A percentile compares a stretch with the other conserved stretches of the same genome.
phyloP scores from a whole-genome alignment of 208 protist species.

The Lotmaria passim region DNA sequence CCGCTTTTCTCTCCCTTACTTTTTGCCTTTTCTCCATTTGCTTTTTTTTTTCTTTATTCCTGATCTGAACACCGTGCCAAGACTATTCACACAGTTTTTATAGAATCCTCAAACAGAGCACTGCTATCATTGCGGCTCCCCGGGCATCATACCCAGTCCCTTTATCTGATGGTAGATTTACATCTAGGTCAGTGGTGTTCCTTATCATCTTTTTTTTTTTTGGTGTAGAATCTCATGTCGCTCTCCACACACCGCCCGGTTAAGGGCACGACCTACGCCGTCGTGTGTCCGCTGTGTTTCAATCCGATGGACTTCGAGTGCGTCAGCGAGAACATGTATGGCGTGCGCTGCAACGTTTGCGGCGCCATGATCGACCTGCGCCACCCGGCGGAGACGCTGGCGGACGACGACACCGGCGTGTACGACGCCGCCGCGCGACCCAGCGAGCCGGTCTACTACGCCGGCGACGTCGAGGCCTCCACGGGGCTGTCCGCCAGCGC shows the following conservation, averaged over 20 bases:
- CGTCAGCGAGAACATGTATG: conserved; percentile 46
- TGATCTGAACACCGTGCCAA: too few species aligned
- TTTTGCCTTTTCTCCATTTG: not conserved
- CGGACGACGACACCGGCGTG: conserved; percentile 42
- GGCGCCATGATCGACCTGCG: conserved; percentile 72
- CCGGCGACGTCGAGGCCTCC: conserved; percentile 65
- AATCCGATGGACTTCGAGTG: conserved; percentile 70
- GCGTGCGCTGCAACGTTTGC: conserved; percentile 69
- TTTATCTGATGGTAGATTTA: too few species aligned
- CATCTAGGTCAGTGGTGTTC: too few species aligned
- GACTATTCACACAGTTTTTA: too few species aligned
- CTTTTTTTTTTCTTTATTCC: conserved; percentile 7
- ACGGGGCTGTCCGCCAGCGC: conserved; percentile 51
- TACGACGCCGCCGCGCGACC: conserved; percentile 12
- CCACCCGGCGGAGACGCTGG: conserved; percentile 52
- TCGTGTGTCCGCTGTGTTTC: conserved; percentile 75
- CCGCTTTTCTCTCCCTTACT: not conserved
- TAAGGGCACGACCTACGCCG: conserved; percentile 63
- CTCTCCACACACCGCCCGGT: conserved; percentile 50
- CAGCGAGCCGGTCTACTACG: conserved; percentile 38
- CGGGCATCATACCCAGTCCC: too few species aligned
- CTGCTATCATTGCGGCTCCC: not conserved
- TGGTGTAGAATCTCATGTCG: conserved; percentile 30
- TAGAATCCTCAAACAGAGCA: too few species aligned
- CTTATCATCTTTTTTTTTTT: conserved; percentile 7